Percentiles rank a stretch among this genome's conserved stretches.
Conservation (phyloP, 768 basidiomycete species). For the Dentipellis sp. region DNA sequence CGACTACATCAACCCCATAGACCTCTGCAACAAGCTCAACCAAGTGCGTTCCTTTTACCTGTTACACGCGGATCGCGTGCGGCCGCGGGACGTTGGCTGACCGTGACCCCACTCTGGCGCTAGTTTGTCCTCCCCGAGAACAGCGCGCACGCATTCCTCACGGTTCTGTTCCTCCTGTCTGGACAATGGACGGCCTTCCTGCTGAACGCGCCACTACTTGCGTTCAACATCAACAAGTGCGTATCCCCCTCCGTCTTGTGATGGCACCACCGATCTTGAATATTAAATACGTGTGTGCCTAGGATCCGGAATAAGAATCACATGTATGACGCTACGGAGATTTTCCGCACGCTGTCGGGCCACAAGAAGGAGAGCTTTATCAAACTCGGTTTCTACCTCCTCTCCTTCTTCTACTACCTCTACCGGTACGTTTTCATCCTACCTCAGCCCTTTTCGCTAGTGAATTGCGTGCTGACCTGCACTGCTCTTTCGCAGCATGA, state of each 20-base stretch:
- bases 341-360: conserved; percentile 85
- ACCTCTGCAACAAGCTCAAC: conserved; percentile 98
- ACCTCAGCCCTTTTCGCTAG: not conserved
- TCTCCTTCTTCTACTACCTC: conserved; percentile 89
- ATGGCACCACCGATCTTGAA: not conserved
- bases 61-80: not conserved
- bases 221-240: conserved; percentile 91
- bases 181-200: conserved; percentile 95
- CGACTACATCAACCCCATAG: conserved; percentile 99
- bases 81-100: not conserved
- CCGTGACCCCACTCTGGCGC: not conserved
- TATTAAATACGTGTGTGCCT: not conserved
- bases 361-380: conserved; percentile 97
- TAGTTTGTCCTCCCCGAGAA: conserved; percentile 98
- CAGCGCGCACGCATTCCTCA: conserved; percentile 87
- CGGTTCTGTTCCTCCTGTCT: conserved; percentile 81
- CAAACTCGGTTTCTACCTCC: conserved; percentile 88
- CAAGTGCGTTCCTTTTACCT: conserved; percentile 45
- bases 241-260: conserved; percentile 20
- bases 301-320: conserved; percentile 91
- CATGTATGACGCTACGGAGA: conserved; percentile 99
- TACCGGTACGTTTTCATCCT: conserved; percentile 53
- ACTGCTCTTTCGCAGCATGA: conserved; percentile 29
- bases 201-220: conserved; percentile 81
- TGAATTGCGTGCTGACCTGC: not conserved